Conservation (phyloP, 1,284 basidiomycete genomes). For the Jaminaea rosea region DNA sequence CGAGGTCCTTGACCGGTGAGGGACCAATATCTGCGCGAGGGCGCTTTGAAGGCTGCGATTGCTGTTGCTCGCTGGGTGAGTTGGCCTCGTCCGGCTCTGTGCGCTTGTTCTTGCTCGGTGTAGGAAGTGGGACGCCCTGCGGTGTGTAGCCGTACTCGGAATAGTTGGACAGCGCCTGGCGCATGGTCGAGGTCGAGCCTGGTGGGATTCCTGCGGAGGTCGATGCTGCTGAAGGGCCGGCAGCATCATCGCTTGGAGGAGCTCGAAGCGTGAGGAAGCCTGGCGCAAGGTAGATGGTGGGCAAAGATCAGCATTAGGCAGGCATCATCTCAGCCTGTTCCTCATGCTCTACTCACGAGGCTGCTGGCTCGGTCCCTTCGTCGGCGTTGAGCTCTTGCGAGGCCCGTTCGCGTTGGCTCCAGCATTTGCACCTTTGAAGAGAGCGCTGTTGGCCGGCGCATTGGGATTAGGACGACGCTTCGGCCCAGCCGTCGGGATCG, state of each 20-base stretch:
- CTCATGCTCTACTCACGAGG: too few relatives aligned
- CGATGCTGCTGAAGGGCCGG: not conserved
- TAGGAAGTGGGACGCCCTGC: conserved; percentile 22
- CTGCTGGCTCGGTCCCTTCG: conserved; percentile 1
- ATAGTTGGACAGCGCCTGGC: conserved; percentile 27
- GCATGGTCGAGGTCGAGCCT: conserved; percentile 25
- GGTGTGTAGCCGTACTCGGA: conserved; percentile 33
- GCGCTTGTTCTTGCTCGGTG: not conserved
- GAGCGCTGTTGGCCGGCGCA: conserved; percentile 17
- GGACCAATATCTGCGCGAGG: conserved; percentile 10
- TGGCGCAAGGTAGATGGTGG: too few relatives aligned
- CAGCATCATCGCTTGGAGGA: not conserved
- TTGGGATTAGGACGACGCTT: conserved; percentile 19
- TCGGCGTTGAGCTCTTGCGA: not conserved
- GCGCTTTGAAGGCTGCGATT: not conserved
- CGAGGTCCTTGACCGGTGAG: conserved; percentile 42
- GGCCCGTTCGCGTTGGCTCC: conserved; percentile 16
- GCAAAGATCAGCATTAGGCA: too few relatives aligned
- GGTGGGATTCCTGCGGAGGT: conserved; percentile 19
- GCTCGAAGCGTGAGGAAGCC: conserved; percentile 1
- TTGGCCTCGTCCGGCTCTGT: not conserved
- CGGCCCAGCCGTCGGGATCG: conserved; percentile 19
- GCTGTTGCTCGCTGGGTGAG: not conserved
- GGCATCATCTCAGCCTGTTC: too few relatives aligned
- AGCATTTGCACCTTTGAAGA: conserved; percentile 8